Percentiles rank a stretch among this genome's conserved stretches.
phyloP scores from a whole-genome alignment of 305 asterid species.

The Rubia occidens region DNA sequence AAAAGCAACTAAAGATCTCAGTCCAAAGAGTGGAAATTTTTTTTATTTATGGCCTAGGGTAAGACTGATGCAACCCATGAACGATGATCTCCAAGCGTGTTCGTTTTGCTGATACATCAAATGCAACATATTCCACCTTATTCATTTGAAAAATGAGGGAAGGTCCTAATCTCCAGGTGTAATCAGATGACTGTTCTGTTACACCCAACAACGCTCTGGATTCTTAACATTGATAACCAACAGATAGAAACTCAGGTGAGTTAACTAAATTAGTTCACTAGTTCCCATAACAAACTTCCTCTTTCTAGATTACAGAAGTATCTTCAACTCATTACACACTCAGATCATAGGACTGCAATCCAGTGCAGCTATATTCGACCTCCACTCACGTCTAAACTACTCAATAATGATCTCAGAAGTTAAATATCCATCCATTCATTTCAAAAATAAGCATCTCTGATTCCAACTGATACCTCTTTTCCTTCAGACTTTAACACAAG shows the following conservation, averaged over 20 bases:
- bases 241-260: not conserved
- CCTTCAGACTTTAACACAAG: too few relatives aligned
- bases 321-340: not conserved
- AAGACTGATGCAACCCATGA: not conserved
- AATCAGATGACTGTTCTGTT: not conserved
- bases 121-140: too few relatives aligned
- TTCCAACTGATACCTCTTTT: too few relatives aligned
- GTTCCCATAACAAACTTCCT: not conserved
- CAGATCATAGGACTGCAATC: not conserved
- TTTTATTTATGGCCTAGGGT: not conserved
- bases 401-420: too few relatives aligned
- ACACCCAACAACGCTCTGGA: not conserved
- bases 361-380: too few relatives aligned
- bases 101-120: too few relatives aligned
- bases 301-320: not conserved
- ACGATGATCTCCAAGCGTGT: too few relatives aligned
- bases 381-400: too few relatives aligned
- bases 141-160: not conserved
- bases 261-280: not conserved
- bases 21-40: not conserved
- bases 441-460: too few relatives aligned
- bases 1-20: not conserved
- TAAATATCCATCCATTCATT: too few relatives aligned
- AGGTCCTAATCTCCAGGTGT: not conserved
- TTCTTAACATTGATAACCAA: not conserved